Percentiles rank a stretch among this genome's conserved stretches.
phyloP scores from a whole-genome alignment of 2,329 filamentous ascomycete species.

The Xylariaceae sp. region DNA sequence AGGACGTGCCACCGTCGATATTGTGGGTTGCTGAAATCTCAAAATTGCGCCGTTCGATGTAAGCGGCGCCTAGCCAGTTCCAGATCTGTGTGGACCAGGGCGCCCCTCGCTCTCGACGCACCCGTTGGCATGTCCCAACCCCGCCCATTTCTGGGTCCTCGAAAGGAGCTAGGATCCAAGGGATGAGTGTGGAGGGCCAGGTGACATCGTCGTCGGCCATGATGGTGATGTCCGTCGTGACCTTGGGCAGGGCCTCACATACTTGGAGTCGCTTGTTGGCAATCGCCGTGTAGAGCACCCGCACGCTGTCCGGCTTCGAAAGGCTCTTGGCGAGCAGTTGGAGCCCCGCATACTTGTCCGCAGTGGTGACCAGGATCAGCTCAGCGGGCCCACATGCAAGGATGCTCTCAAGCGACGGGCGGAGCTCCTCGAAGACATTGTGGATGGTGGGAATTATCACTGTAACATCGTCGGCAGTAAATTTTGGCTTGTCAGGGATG shows the following conservation, averaged over 20 bases:
- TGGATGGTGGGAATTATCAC: conserved; percentile 93
- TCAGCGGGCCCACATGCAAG: conserved; percentile 63
- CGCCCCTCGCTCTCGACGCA: conserved; percentile 62
- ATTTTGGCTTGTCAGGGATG: conserved; percentile 72
- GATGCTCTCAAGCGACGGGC: conserved; percentile 73
- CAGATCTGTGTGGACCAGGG: conserved; percentile 61
- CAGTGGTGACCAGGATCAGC: conserved; percentile 82
- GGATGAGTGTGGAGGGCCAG: conserved; percentile 79
- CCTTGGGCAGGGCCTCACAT: conserved; percentile 80
- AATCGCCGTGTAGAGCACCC: conserved; percentile 71
- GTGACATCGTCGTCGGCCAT: conserved; percentile 96
- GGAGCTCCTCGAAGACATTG: conserved; percentile 76
- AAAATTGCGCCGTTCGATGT: conserved; percentile 91
- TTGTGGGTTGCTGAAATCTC: conserved; percentile 94
- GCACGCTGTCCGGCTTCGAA: conserved; percentile 52
- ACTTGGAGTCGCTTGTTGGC: conserved; percentile 96
- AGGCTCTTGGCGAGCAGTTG: conserved; percentile 61
- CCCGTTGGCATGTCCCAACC: conserved; percentile 84
- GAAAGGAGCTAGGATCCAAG: conserved; percentile 90
- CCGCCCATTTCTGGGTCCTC: conserved; percentile 79
- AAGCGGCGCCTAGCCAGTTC: conserved; percentile 87
- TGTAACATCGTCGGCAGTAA: conserved; percentile 79
- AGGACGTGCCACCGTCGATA: conserved; percentile 92
- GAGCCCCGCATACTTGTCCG: conserved; percentile 67
- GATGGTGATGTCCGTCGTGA: conserved; percentile 77